Conservation (phyloP, 2,329 filamentous ascomycete species). For the Aureobasidium lini region DNA sequence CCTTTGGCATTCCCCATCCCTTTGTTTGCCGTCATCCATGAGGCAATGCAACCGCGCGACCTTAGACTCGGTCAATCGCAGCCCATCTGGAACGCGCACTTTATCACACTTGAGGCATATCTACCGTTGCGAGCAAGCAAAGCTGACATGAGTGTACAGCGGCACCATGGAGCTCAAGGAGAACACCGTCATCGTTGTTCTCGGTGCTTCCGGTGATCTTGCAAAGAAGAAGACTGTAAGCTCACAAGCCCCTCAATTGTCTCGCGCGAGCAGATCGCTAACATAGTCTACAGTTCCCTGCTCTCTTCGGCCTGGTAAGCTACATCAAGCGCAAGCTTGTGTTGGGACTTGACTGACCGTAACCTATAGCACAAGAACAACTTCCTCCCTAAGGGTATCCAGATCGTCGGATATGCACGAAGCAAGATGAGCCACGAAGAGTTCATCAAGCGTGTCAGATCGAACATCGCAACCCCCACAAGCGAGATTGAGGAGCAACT, state of each 20-base stretch:
- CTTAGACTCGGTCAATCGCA: neutral
- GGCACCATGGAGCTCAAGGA: slow-evolving; percentile 95
- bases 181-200: slow-evolving; percentile 92
- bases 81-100: neutral
- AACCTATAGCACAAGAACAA: slow-evolving; percentile 71
- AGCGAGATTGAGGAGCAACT: slow-evolving; percentile 96
- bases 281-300: slow-evolving; percentile 65
- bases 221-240: slow-evolving; percentile 99
- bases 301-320: slow-evolving; percentile 93
- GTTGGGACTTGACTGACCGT: slow-evolving; percentile 8
- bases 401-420: slow-evolving; percentile 96
- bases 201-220: slow-evolving; percentile 93
- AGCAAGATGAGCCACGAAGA: slow-evolving; percentile 99
- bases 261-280: neutral
- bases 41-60: neutral
- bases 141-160: slow-evolving; percentile 17
- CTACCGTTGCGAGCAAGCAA: neutral
- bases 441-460: slow-evolving; percentile 88
- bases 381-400: slow-evolving; percentile 92
- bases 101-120: neutral
- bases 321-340: slow-evolving; percentile 19
- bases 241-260: slow-evolving; percentile 16
- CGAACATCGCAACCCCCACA: slow-evolving; percentile 97
- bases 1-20: neutral
- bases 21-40: neutral